Conservation (phyloP, 441 rosid genomes). For the Populus hybrid region DNA sequence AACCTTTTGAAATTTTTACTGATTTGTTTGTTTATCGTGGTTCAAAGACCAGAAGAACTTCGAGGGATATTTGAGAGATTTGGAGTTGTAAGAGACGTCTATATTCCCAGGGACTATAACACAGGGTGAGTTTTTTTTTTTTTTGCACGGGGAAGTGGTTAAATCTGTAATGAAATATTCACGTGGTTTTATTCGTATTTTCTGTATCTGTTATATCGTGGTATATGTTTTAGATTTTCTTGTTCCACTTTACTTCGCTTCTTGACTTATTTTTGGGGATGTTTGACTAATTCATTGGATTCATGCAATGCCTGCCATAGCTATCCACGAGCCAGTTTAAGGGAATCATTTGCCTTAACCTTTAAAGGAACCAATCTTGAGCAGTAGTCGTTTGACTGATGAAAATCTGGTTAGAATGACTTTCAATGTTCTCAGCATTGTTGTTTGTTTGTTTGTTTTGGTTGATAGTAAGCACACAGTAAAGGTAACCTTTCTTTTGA, state of each 20-base stretch:
- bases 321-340: not conserved
- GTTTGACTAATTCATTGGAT: not conserved
- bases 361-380: not conserved
- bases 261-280: not conserved
- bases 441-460: not conserved
- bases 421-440: not conserved
- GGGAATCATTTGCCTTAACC: not conserved
- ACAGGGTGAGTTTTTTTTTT: constrained; percentile 32
- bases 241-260: not conserved
- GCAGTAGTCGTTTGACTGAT: not conserved
- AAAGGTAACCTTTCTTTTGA: not conserved
- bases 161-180: not conserved
- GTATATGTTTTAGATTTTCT: not conserved
- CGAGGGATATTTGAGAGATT: constrained; percentile 80
- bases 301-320: not conserved
- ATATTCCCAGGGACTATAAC: constrained; percentile 85
- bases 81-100: constrained; percentile 88
- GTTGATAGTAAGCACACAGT: not conserved
- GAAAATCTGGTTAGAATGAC: not conserved
- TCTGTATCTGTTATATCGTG: not conserved
- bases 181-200: constrained; percentile 1
- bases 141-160: not conserved
- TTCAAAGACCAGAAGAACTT: constrained; percentile 84
- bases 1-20: not conserved
- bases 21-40: not conserved